Evolutionary conservation across 441 rosid genomes (phyloP), one percentile per base, ranked within the genome.

Genomic region (Pelargonium myrrhifolium): DNA sequence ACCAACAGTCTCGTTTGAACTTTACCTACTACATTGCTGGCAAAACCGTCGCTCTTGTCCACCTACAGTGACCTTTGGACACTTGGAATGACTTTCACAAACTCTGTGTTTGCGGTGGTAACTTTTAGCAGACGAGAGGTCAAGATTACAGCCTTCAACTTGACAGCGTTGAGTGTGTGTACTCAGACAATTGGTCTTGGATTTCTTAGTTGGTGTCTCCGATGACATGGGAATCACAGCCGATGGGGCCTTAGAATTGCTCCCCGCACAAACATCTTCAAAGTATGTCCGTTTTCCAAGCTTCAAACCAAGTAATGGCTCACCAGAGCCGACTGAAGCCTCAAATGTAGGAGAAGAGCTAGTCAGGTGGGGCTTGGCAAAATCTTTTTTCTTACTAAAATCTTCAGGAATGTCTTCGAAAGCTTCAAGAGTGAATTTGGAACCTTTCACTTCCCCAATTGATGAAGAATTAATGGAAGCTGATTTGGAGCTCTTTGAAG

Each of bases 21-120:
- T 21, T 3, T 76, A 89, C 97, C 92, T 90, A 89, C 98, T 93
- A 67, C 98, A 93, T 73, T 93, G 97, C 82, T 93, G 98, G 80
- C 97, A 93, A 77, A 93, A 93, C 73, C 97, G 80, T 17, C 91
- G 90, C 75, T 90, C 97, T 22, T 84, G 65, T 42, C 96, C 96
- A 72, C 78, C 82, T 55, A 93, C 93, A 66, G 78, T 71, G 37
- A 90, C 98, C 79, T 81, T 86, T 3, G 96, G 89, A 75, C 82
- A 75, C 80, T 87, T 90, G 0, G 97, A 90, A 86, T 92, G 97
- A 51, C 31, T 79, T 77, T 82, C 89, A 72, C 97, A 92, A 67
- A 92, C 89, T 81, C 89, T 83, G 68, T 92, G 96, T 73, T 87
- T 92, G 43, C 87, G 78, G 66, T 92, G 91, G 78, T 92, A 92